Base-by-base conservation (phyloP, 257 asterid genomes). In the Striga asiatica region DNA sequence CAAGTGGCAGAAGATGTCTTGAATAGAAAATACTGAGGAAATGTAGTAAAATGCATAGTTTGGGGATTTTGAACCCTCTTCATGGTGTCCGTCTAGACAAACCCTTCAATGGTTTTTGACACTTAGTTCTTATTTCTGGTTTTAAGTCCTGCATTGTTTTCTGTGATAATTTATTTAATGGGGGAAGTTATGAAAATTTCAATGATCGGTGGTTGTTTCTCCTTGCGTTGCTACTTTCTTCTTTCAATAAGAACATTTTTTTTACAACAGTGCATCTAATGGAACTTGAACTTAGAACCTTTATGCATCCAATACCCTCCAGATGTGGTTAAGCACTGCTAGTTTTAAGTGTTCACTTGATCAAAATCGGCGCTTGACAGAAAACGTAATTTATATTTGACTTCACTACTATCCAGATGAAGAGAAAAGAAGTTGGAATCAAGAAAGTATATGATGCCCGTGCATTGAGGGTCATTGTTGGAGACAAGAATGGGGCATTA, bases 381-480 rank as follows among this genome's bases (percentile, higher is more conserved):
- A 49, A 34, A 17, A 45, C 19, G 61, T 53, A 10, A 49, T 58
- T 35, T 6, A 37, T 60, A 73, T n/a, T 69, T 52, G 34, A 58
- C 32, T 46, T 64, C 59, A 55, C 68, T 27, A 8, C 62, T 64
- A 52, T 49, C 31, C 70, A 91, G 98, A 91, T 91, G 95, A 87
- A 80, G 64, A 82, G 98, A 67, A 91, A 91, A 72, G 95, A 86
- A 66, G 76, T 89, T 54, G 82, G 79, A 51, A 77, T 89, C 54
- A 71, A 71, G 65, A 71, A 81, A 74, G 96, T 89, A 8, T 87
- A 81, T 53, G 98, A 89, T 75, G 89, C 96, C 43, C 91, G 95
- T 60, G 98, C 98, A 24, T 68, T 89, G 78, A 81, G 98, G 76
- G 98, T 89, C 32, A 62, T 89, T 75, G 80, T 89, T 56, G 98